Evolutionary conservation across 2,329 filamentous ascomycete genomes (phyloP).

Genomic region (Helotiales sp.): DNA sequence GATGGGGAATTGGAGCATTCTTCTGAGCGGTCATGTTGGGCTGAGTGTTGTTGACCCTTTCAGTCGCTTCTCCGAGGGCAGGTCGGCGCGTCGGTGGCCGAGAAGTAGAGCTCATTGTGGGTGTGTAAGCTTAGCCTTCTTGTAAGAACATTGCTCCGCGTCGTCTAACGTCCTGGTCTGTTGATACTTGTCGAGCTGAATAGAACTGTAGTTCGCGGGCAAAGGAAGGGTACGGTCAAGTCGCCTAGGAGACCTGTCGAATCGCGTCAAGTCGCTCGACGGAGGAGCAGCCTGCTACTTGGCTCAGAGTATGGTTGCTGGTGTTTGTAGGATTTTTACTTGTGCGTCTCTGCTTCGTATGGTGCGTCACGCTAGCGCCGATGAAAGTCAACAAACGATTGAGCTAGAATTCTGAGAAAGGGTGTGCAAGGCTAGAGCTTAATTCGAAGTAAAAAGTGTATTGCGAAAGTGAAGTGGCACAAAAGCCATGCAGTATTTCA

Average conservation of each 20-base stretch:
- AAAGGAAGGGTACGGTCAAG: not conserved
- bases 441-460: not conserved
- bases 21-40: constrained; percentile 2
- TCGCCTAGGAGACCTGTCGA: constrained; percentile 12
- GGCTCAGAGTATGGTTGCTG: not conserved
- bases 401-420: not conserved
- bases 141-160: not conserved
- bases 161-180: not conserved
- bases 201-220: not conserved
- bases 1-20: constrained; percentile 23
- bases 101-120: constrained; percentile 25
- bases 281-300: not conserved
- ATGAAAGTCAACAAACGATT: not conserved
- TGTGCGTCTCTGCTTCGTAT: not conserved
- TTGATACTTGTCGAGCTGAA: not conserved
- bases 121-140: not conserved
- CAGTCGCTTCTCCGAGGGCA: constrained; percentile 35
- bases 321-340: not conserved
- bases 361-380: not conserved
- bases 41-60: constrained; percentile 34
- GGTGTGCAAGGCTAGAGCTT: not conserved
- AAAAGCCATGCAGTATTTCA: not conserved
- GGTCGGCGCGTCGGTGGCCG: constrained; percentile 32
- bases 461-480: not conserved
- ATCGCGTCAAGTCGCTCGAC: not conserved